Percentiles rank a stretch among this genome's conserved stretches.
Evolutionary conservation across 2,329 filamentous ascomycete species (phyloP).

Genomic region (Penicillium sp.): DNA sequence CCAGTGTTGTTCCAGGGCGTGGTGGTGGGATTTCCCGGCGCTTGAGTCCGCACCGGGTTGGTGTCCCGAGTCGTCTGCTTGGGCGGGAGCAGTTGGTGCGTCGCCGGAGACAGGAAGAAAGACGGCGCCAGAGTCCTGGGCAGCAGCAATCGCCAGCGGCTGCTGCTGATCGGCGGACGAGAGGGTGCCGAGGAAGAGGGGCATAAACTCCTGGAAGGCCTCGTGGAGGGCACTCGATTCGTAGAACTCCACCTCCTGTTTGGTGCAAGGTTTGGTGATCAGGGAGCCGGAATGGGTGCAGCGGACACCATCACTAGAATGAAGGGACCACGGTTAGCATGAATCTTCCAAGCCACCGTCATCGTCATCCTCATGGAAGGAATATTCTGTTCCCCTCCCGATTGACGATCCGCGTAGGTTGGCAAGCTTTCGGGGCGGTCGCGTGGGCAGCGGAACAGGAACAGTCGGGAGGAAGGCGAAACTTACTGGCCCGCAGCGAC

Average conservation of each 20-base stretch:
- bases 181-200: conserved; percentile 80
- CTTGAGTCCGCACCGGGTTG: conserved; percentile 32
- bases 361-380: too few relatives aligned
- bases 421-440: conserved; percentile 5
- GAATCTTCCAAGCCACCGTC: neutral
- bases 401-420: too few relatives aligned
- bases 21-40: conserved; percentile 28
- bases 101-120: conserved; percentile 30
- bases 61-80: conserved; percentile 21
- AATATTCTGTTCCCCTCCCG: neutral
- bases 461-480: neutral
- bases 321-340: conserved; percentile 5
- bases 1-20: conserved; percentile 39
- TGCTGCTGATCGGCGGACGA: conserved; percentile 62
- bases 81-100: conserved; percentile 13
- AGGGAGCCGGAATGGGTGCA: conserved; percentile 81
- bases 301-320: conserved; percentile 80
- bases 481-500: conserved; percentile 56
- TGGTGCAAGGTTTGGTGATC: conserved; percentile 92
- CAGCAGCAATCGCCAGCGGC: conserved; percentile 47
- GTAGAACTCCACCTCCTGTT: conserved; percentile 88
- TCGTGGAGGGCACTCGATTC: conserved; percentile 71
- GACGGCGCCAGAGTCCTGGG: conserved; percentile 53
- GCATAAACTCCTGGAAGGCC: conserved; percentile 79
- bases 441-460: conserved; percentile 8